Base-by-base conservation (phyloP, 768 basidiomycete genomes). In the Piloderma croceum region DNA sequence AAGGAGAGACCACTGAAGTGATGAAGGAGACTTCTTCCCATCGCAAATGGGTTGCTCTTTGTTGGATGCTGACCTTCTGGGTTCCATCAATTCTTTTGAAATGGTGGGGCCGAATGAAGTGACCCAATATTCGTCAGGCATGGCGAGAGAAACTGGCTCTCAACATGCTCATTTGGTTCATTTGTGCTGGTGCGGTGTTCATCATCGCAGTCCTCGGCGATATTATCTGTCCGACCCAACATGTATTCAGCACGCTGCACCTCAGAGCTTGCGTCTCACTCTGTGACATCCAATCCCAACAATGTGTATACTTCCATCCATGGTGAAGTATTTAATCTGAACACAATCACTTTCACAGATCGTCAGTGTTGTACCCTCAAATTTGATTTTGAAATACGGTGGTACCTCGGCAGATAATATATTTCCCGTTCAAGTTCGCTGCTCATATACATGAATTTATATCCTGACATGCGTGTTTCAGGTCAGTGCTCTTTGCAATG, bases 71-170 rank as follows among this genome's bases (percentile, higher is more conserved):
- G 38, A 99, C 96, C 1, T 99, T 76, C 70, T 98, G 90, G 90
- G 63, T 91, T 5, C 96, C 94, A 0, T 79, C 73, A 10, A 73
- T 72, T 3, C 61, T 81, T 37, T 65, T 99, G 31, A 70, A 62
- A 7, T 80, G 75, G 57, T 46, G 89, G 39, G 92, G 94, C 1
- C 74, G 89, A 21, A 96, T 97, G 92, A 96, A 97, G 66, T 83
- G 94, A 6, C 60, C 83, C 47, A 96, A 99, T 53, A 73, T 99
- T 18, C 79, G 86, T 19, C 91, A 97, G 61, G 96, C 96, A 2
- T 99, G 96, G 96, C 70, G 94, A 43, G 96, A 98, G 64, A 98
- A 99, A 62, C 70, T 97, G 2, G 89, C 90, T 3, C 76, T 97
- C 55, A 97, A 98, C 61, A 62, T 99, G 43, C 69, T 99, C 63